A percentile compares a stretch with the other conserved stretches of the same genome.
Conservation (phyloP, 1,139 yeast genomes). For the Yamadazyma songkhlaensis region DNA sequence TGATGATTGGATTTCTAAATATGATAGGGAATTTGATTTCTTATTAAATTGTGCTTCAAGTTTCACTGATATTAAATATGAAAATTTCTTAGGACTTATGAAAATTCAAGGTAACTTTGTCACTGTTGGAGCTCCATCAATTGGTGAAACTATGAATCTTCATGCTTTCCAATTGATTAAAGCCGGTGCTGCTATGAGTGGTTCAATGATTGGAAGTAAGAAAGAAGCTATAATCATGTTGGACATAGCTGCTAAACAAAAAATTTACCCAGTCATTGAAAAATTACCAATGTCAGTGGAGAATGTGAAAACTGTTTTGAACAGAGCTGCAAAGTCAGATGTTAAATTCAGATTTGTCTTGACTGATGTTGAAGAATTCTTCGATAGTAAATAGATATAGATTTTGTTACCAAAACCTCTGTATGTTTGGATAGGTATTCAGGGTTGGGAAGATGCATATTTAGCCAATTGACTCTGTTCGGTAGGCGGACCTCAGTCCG, state of each 20-base stretch:
- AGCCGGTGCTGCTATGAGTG: constrained; percentile 29
- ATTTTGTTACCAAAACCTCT: no score
- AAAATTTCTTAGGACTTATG: constrained; percentile 29
- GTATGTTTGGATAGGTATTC: no score
- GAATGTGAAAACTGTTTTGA: constrained; percentile 27
- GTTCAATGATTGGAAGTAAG: constrained; percentile 39
- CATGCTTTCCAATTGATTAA: constrained; percentile 27
- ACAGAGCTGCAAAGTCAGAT: constrained; percentile 42
- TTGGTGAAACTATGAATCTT: constrained; percentile 20
- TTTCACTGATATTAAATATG: constrained; percentile 32
- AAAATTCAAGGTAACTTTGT: constrained; percentile 44
- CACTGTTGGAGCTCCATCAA: constrained; percentile 52
- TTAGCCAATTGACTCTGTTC: no score
- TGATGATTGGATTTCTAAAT: constrained; percentile 27
- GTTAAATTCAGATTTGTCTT: constrained; percentile 65
- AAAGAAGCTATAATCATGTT: constrained; percentile 37
- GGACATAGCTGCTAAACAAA: constrained; percentile 36
- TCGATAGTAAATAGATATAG: no score
- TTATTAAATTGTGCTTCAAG: constrained; percentile 49
- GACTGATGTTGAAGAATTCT: constrained; percentile 42
- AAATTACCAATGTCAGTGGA: constrained; percentile 35
- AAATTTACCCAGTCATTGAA: constrained; percentile 43
- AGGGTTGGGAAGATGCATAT: no score
- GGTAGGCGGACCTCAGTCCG: no score
- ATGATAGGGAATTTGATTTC: constrained; percentile 40